These are phyloP conservation scores for Dunaliella primolecta DNA, from an alignment of 139 green algal species.

Conservation along the genomic window DNA sequence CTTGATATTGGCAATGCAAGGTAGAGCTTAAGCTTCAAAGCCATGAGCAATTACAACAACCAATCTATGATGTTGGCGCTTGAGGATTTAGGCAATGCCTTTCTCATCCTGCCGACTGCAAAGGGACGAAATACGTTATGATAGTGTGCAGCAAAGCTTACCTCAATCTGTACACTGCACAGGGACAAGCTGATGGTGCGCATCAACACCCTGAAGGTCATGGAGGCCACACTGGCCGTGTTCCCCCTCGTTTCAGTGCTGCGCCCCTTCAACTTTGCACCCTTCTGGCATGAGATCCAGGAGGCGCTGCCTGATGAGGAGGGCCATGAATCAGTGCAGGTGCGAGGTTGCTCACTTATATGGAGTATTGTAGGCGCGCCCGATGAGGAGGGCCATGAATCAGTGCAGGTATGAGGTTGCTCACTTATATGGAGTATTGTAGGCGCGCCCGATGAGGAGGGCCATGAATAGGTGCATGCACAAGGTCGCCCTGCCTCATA, in stretches of 20 bases:
- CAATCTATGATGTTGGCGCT: no score
- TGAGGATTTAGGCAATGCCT: no score
- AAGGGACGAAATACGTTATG: no score
- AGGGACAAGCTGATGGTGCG: background rate
- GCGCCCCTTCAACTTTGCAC: background rate
- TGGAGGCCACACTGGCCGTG: background rate
- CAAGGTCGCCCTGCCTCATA: no score
- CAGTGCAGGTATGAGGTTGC: background rate
- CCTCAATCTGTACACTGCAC: background rate
- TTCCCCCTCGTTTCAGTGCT: background rate
- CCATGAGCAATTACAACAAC: no score
- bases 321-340: background rate
- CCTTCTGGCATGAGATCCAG: background rate
- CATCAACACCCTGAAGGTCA: background rate
- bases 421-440: no score
- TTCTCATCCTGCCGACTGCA: no score
- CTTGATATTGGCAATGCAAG: no score
- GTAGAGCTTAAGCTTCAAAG: no score
- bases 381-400: background rate
- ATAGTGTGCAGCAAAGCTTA: no score
- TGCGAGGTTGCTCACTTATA: no score
- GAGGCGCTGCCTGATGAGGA: background rate
- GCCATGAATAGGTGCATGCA: background rate
- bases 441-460: background rate
- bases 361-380: no score